Conservation (phyloP, 768 basidiomycete species). For the Tremella yokohamensis region DNA sequence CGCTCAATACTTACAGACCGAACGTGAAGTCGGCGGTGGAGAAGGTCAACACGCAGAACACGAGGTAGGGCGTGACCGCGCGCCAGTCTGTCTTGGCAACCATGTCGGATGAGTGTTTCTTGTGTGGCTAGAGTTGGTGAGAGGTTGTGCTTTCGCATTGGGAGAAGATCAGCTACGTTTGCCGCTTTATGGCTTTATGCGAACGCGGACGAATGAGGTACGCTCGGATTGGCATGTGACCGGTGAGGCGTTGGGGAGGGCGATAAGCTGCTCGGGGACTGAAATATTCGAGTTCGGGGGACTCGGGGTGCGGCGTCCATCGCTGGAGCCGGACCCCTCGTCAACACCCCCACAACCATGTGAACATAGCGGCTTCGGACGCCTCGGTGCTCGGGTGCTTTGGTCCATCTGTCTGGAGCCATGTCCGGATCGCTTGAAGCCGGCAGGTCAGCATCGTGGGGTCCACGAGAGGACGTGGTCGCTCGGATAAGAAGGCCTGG, state of each 20-base stretch:
- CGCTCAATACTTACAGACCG: conserved; percentile 10
- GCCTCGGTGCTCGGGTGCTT: no score
- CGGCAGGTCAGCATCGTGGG: neutral
- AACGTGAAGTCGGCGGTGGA: conserved; percentile 20
- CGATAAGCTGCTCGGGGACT: no score
- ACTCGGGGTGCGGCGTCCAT: no score
- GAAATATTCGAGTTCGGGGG: no score
- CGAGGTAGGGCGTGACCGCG: conserved; percentile 15
- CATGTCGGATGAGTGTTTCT: neutral
- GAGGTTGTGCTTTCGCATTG: neutral
- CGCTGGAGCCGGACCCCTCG: no score
- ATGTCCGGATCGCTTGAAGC: no score
- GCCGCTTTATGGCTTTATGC: neutral
- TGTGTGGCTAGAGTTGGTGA: neutral
- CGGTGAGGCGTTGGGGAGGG: neutral
- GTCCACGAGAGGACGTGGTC: no score
- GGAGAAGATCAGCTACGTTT: neutral
- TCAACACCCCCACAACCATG: no score
- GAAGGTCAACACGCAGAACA: conserved; percentile 20
- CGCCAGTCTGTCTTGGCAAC: conserved; percentile 10
- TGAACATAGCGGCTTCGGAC: no score
- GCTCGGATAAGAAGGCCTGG: no score
- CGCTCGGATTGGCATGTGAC: no score
- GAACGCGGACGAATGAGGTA: neutral
- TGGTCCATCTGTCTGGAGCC: no score